Conservation (phyloP, 176 grass and related monocot species). For the Canna indica region DNA sequence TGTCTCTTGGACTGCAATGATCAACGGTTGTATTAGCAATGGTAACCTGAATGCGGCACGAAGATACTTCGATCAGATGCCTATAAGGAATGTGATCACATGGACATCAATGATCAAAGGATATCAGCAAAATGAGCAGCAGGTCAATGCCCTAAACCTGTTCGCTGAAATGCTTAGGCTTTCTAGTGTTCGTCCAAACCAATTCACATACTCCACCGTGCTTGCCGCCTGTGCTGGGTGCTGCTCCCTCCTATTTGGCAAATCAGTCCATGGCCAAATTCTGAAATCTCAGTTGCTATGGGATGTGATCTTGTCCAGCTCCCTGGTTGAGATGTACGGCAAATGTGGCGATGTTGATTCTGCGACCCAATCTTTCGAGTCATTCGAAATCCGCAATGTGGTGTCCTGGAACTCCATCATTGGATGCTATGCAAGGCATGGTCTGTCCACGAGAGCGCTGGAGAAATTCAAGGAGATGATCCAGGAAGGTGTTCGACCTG, state of each 20-base stretch:
- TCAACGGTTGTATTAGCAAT: not conserved
- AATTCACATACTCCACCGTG: not conserved
- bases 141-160: not conserved
- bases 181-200: not conserved
- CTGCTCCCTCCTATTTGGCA: not conserved
- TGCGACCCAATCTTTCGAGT: not conserved
- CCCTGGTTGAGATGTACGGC: slow-evolving; percentile 13
- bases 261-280: not conserved
- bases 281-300: not conserved
- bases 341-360: not conserved
- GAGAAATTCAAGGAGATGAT: slow-evolving; percentile 8
- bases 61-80: slow-evolving; percentile 2
- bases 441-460: not conserved
- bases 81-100: not conserved
- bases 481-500: slow-evolving; percentile 2
- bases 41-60: not conserved
- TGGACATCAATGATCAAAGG: slow-evolving; percentile 20
- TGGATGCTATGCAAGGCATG: slow-evolving; percentile 8
- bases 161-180: not conserved
- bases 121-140: not conserved
- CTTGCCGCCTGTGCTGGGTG: not conserved
- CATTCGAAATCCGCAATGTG: not conserved
- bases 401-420: slow-evolving; percentile 2
- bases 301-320: slow-evolving; percentile 8
- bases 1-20: slow-evolving; percentile 4